A percentile compares a stretch with the other conserved stretches of the same genome.
Evolutionary conservation across 208 protist species (phyloP).

Genomic region (Strigomonas culicis): DNA sequence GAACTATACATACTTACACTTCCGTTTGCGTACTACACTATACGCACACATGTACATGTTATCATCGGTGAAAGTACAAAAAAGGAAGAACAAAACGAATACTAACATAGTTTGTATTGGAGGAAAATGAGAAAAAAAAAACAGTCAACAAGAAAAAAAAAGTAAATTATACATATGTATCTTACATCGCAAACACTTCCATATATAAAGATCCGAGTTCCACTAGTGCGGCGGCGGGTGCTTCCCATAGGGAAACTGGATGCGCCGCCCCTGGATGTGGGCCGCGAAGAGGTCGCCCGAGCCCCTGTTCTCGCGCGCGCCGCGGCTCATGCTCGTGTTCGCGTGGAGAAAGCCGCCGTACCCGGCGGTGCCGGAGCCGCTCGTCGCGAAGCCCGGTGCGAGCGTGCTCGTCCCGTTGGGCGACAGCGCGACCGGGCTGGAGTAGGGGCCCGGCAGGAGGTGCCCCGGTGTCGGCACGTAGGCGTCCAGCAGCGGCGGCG

Average conservation of each 20-base stretch:
- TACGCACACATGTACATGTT: neutral
- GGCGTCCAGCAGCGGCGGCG: neutral
- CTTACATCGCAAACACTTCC: neutral
- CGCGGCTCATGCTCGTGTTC: neutral
- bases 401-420: no score
- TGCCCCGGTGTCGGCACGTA: neutral
- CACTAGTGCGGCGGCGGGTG: neutral
- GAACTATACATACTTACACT: neutral
- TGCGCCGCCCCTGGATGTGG: neutral
- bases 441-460: neutral
- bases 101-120: no score
- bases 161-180: conserved; percentile 11
- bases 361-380: neutral
- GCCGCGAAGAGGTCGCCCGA: neutral
- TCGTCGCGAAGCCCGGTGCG: no score
- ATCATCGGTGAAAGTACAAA: neutral
- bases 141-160: conserved; percentile 6
- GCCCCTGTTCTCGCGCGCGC: neutral
- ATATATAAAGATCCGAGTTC: neutral
- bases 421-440: no score
- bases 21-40: neutral
- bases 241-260: neutral
- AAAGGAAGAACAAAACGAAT: neutral
- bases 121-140: conserved; percentile 7
- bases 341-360: neutral